Evolutionary conservation across 805 yeast genomes (phyloP).

Genomic region (Yarrowia sp.): DNA sequence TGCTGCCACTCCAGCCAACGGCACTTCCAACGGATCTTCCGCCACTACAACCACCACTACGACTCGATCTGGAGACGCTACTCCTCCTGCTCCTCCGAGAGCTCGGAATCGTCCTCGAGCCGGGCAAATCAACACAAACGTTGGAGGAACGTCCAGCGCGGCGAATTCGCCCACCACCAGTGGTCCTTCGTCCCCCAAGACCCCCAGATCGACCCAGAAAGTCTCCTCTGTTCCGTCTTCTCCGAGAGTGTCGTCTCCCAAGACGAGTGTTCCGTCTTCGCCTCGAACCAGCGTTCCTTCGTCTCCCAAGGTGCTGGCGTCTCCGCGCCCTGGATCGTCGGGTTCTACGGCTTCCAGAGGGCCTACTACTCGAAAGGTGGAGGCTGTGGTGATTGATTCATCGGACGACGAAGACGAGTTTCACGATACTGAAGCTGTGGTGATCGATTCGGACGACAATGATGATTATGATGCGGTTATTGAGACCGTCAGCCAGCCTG

Average conservation of each 20-base stretch:
- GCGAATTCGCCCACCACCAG: conserved; percentile 5
- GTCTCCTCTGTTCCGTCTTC: not conserved
- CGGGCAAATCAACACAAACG: not conserved
- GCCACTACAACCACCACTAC: not conserved
- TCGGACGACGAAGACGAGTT: conserved; percentile 17
- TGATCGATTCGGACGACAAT: conserved; percentile 1
- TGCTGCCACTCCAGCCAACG: not conserved
- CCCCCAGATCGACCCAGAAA: not conserved
- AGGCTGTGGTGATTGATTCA: conserved; percentile 16
- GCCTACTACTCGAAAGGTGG: not conserved
- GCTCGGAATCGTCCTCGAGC: not conserved
- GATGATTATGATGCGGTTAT: conserved; percentile 15
- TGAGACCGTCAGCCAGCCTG: conserved; percentile 23
- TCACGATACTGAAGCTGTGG: conserved; percentile 14
- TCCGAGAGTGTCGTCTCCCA: not conserved
- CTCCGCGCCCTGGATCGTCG: not conserved
- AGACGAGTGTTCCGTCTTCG: not conserved
- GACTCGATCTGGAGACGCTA: not conserved
- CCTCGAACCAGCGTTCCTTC: not conserved
- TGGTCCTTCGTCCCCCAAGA: conserved; percentile 9
- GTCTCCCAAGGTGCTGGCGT: not conserved
- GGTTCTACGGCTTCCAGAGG: not conserved
- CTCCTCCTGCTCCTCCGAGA: conserved; percentile 7
- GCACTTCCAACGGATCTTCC: not conserved
- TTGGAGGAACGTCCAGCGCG: not conserved